Conservation (phyloP, 2,329 filamentous ascomycete genomes). For the Mollisiaceae sp. region DNA sequence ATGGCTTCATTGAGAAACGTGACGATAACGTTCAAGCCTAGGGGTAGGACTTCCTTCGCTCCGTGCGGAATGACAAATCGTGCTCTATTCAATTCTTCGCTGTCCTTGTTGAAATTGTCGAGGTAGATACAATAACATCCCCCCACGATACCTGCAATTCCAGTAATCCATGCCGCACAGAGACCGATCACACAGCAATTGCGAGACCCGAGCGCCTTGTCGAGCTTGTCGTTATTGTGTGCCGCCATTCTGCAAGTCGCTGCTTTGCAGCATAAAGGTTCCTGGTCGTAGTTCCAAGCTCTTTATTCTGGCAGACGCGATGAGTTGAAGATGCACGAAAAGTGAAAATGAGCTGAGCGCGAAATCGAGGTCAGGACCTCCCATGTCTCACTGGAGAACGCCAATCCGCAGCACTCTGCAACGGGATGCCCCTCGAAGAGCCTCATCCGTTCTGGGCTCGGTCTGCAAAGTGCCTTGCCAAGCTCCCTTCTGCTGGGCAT, state of each 20-base stretch:
- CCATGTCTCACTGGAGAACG: conserved; percentile 7
- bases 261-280: not conserved
- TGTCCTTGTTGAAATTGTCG: conserved; percentile 7
- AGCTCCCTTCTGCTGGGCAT: not conserved
- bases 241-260: conserved; percentile 8
- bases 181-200: conserved; percentile 25
- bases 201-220: conserved; percentile 26
- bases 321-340: not conserved
- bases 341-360: conserved; percentile 5
- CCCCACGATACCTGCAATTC: conserved; percentile 22
- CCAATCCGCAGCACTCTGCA: not conserved
- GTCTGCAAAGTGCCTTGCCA: conserved; percentile 5
- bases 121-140: conserved; percentile 28
- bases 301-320: too few species aligned
- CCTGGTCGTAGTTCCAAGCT: not conserved
- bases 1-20: conserved; percentile 42
- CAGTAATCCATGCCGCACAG: conserved; percentile 24
- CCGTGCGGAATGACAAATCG: conserved; percentile 27
- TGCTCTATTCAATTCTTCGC: not conserved
- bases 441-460: conserved; percentile 10
- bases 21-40: conserved; percentile 35
- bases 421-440: conserved; percentile 6
- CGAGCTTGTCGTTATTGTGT: conserved; percentile 23
- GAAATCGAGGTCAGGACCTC: not conserved
- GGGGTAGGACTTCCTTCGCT: conserved; percentile 29